Percentiles rank a stretch among this genome's conserved stretches.
Conservation (phyloP, 768 basidiomycete genomes). For the Calocybe indica region DNA sequence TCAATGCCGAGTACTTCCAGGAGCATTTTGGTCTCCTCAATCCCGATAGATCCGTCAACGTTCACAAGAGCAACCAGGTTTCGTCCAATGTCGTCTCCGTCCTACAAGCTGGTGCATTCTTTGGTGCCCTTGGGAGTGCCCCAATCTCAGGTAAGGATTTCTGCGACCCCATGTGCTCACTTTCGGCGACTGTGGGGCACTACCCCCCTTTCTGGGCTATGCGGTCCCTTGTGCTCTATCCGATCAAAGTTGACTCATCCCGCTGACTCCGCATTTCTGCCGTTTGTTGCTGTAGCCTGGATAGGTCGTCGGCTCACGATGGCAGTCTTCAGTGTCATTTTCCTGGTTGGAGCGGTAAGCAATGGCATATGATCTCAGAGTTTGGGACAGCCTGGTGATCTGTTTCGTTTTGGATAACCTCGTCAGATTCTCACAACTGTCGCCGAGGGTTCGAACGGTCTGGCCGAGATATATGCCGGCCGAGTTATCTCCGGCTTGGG, state of each 20-base stretch:
- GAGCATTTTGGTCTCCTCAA: constrained; percentile 54
- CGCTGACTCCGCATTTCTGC: too few species aligned
- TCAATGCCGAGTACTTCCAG: constrained; percentile 56
- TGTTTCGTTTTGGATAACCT: neutral
- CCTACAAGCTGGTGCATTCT: constrained; percentile 84
- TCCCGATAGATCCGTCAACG: constrained; percentile 33
- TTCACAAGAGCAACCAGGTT: constrained; percentile 38
- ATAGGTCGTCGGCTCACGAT: constrained; percentile 67
- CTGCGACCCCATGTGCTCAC: constrained; percentile 4
- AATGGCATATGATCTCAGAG: neutral
- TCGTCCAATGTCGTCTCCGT: constrained; percentile 84
- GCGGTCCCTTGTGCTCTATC: too few species aligned
- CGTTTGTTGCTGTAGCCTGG: neutral
- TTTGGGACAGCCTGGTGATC: neutral
- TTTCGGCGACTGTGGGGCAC: neutral
- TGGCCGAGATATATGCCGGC: constrained; percentile 72
- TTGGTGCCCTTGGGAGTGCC: constrained; percentile 73
- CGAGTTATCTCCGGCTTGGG: constrained; percentile 78
- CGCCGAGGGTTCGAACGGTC: constrained; percentile 47
- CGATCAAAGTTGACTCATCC: too few species aligned
- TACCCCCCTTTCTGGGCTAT: constrained; percentile 29
- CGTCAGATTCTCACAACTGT: constrained; percentile 63
- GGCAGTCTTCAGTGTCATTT: constrained; percentile 54
- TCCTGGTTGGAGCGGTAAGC: constrained; percentile 65
- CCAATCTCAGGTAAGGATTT: constrained; percentile 50